A percentile compares a stretch with the other conserved stretches of the same genome.
Conservation (phyloP, 192 early-diverging fungal species). For the Mortierella claussenii region DNA sequence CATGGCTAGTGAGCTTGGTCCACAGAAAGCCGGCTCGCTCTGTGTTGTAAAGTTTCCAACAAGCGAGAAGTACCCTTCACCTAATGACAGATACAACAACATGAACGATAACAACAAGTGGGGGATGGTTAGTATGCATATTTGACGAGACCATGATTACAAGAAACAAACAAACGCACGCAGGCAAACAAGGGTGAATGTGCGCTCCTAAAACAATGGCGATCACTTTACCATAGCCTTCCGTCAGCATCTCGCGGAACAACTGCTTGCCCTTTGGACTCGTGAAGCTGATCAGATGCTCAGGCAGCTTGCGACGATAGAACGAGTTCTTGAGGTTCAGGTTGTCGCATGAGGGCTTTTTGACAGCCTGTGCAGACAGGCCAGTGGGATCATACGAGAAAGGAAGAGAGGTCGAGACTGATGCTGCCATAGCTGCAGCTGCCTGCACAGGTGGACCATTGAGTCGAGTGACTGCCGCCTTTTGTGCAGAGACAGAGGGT, state of each 20-base stretch:
- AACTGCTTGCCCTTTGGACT: slow-evolving; percentile 79
- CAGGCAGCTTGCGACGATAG: slow-evolving; percentile 74
- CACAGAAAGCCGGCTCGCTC: slow-evolving; percentile 90
- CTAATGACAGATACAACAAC: not conserved
- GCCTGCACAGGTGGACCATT: not conserved
- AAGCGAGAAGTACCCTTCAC: slow-evolving; percentile 89
- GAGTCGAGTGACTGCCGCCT: not conserved
- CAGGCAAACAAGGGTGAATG: slow-evolving; percentile 1
- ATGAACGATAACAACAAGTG: no score
- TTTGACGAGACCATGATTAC: no score
- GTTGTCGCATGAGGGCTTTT: slow-evolving; percentile 42
- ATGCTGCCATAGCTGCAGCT: slow-evolving; percentile 1
- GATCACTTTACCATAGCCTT: slow-evolving; percentile 63
- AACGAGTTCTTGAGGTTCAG: slow-evolving; percentile 59
- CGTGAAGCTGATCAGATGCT: slow-evolving; percentile 79
- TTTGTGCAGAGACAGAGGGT: slow-evolving; percentile 3
- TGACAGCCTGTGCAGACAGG: slow-evolving; percentile 31
- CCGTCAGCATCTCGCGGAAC: slow-evolving; percentile 81
- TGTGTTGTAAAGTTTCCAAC: slow-evolving; percentile 93
- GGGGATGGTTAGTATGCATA: no score
- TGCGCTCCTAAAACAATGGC: not conserved
- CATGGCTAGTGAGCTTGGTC: slow-evolving; percentile 91
- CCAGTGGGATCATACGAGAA: slow-evolving; percentile 50
- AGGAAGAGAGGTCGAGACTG: slow-evolving; percentile 8
- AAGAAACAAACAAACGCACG: no score